Base-by-base conservation (phyloP, 495 filamentous ascomycete genomes). In the Penicillium canescens region DNA sequence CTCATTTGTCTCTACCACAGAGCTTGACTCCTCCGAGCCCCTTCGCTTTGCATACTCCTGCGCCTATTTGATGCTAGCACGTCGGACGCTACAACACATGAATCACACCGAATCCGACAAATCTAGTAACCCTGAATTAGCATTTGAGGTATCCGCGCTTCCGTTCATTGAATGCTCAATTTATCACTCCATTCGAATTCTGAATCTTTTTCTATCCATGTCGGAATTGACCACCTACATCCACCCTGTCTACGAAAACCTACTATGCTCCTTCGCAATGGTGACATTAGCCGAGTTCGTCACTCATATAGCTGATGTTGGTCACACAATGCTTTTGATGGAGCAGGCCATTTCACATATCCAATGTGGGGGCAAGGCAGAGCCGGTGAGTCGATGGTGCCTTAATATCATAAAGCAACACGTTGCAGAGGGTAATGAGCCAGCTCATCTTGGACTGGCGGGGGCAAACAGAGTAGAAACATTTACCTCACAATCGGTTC, bases 11-110 rank as follows among this genome's bases (percentile, higher is more conserved):
- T 8, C 16, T 42, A 7, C 2, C 7, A 2, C 20, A 60, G 58
- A 61, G n/a, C 58, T 61, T 20, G 58, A 61, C 21, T 61, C 58
- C 4, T 61, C 58, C 1, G 58, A 61, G 20, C 58, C 58, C 0
- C 42, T 61, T 26, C 53, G 58, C 2, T 61, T 61, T 33, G 58
- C 58, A 10, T 61, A 61, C 42, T 61, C 50, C 6, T 56, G 58
- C 21, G 24, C 58, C 11, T 56, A 50, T 41, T 31, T 61, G 23
- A 61, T 61, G n/a, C 50, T 61, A 3, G 50, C 58, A 6, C 58
- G 54, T 23, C 50, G 54, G 7, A 54, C 58, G 20, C 18, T 61
- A 3, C 44, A 53, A 10, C 54, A 57, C 16, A 35, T 60, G 6
- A 52, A 48, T 10, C 14, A 53, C 3, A 13, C 45, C 6, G 43